Conservation (phyloP, 306 rosid species). For the Lotus japonicus region DNA sequence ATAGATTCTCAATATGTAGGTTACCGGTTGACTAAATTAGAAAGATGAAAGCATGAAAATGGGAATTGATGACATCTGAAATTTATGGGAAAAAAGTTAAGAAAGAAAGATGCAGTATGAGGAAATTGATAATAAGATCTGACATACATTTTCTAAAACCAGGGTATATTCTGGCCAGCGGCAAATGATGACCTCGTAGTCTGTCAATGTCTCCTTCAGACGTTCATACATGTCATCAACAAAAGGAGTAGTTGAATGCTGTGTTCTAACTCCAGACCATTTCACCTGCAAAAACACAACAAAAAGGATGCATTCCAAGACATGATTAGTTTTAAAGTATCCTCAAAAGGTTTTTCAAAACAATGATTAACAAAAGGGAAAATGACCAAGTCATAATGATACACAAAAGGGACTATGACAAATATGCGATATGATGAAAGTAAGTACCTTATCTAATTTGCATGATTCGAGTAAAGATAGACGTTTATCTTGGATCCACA, state of each 20-base stretch:
- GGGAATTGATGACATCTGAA: neutral
- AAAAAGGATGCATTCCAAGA: neutral
- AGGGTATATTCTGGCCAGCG: slow-evolving; percentile 95
- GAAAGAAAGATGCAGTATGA: neutral
- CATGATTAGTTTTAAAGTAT: neutral
- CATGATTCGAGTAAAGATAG: slow-evolving; percentile 76
- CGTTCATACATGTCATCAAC: slow-evolving; percentile 94
- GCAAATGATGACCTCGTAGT: slow-evolving; percentile 84
- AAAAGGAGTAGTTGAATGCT: slow-evolving; percentile 94
- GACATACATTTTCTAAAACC: slow-evolving; percentile 76
- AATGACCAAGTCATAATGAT: neutral
- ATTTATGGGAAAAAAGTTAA: neutral
- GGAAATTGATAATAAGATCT: slow-evolving; percentile 3
- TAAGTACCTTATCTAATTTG: slow-evolving; percentile 84
- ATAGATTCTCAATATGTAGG: neutral
- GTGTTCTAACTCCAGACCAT: slow-evolving; percentile 96
- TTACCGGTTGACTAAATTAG: neutral
- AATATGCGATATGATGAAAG: neutral
- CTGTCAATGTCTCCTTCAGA: slow-evolving; percentile 77
- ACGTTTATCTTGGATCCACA: slow-evolving; percentile 95
- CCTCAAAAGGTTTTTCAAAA: neutral
- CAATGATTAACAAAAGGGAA: neutral
- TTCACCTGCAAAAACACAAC: slow-evolving; percentile 63
- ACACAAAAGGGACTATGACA: neutral
- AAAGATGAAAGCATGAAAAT: neutral